These are phyloP conservation scores for Triticum monococcum DNA, from an alignment of 176 grass and related monocot species.

Conservation along the genomic window DNA sequence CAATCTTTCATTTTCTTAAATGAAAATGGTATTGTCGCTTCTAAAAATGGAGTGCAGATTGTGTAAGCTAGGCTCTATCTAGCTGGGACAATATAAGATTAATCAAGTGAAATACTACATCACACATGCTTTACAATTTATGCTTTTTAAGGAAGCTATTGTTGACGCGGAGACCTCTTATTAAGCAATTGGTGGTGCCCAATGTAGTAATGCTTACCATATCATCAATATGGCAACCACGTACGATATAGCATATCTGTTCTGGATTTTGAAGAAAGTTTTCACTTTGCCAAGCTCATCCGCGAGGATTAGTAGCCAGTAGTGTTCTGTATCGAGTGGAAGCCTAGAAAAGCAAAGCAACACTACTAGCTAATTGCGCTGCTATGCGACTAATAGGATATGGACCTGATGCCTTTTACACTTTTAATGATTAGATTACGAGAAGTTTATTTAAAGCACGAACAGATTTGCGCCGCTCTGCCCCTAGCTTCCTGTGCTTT, in stretches of 20 bases:
- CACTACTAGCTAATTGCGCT: not conserved
- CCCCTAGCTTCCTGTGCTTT: constrained; percentile 23
- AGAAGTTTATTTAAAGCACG: constrained; percentile 31
- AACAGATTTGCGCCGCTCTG: constrained; percentile 35
- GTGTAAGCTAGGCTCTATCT: not conserved
- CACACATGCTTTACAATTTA: not conserved
- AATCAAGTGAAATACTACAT: not conserved
- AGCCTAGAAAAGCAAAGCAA: not conserved
- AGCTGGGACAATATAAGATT: not conserved
- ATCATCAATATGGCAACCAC: not conserved
- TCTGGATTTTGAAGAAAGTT: constrained; percentile 3
- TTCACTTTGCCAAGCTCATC: not conserved
- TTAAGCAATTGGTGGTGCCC: not conserved
- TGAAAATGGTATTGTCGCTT: not conserved
- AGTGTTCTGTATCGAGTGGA: not conserved
- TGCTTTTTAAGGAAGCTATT: not conserved
- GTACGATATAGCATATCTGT: not conserved
- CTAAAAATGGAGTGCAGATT: not conserved
- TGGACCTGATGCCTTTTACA: not conserved
- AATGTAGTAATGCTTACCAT: not conserved
- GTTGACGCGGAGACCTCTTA: not conserved
- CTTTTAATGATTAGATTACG: constrained; percentile 26
- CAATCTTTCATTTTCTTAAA: not conserved
- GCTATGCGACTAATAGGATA: not conserved
- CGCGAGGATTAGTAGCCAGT: not conserved